Conservation (phyloP, 108 stramenopile species). For the Discostella stelligeroides region DNA sequence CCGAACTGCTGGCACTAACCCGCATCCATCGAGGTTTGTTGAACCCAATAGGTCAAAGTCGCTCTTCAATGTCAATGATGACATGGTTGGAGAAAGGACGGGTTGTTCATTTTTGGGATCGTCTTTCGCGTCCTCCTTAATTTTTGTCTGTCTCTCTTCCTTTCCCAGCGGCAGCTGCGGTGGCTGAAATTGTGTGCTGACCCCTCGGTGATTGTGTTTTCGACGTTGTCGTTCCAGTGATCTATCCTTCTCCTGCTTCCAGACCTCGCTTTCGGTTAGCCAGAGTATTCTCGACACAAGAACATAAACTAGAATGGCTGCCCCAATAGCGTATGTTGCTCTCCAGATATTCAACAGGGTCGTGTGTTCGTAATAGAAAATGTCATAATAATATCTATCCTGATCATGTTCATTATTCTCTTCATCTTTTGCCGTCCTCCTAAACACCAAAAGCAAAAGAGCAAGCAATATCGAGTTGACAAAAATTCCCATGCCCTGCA, state of each 20-base stretch:
- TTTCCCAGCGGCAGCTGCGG: neutral
- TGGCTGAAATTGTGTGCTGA: neutral
- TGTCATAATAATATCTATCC: conserved; percentile 11
- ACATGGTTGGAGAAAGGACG: conserved; percentile 11
- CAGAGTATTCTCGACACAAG: conserved; percentile 48
- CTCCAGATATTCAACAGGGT: conserved; percentile 61
- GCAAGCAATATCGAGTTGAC: conserved; percentile 58
- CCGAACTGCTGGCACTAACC: conserved; percentile 14
- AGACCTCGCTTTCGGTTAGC: conserved; percentile 64
- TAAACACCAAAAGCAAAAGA: conserved; percentile 46
- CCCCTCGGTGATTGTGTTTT: neutral
- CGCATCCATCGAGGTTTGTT: conserved; percentile 35
- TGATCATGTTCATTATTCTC: conserved; percentile 16
- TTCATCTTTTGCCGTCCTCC: neutral
- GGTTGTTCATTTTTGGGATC: conserved; percentile 10
- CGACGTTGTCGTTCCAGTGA: neutral
- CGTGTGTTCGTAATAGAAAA: conserved; percentile 15
- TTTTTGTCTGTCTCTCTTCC: neutral
- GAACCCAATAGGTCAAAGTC: conserved; percentile 35
- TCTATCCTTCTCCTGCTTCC: conserved; percentile 33
- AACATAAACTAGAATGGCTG: conserved; percentile 55
- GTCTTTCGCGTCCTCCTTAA: conserved; percentile 10
- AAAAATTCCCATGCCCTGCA: conserved; percentile 81
- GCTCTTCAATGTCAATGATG: conserved; percentile 21
- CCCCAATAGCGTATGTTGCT: conserved; percentile 57